A percentile compares a stretch with the other conserved stretches of the same genome.
Conservation (phyloP, 495 filamentous ascomycete genomes). For the Xylaria cubensis region DNA sequence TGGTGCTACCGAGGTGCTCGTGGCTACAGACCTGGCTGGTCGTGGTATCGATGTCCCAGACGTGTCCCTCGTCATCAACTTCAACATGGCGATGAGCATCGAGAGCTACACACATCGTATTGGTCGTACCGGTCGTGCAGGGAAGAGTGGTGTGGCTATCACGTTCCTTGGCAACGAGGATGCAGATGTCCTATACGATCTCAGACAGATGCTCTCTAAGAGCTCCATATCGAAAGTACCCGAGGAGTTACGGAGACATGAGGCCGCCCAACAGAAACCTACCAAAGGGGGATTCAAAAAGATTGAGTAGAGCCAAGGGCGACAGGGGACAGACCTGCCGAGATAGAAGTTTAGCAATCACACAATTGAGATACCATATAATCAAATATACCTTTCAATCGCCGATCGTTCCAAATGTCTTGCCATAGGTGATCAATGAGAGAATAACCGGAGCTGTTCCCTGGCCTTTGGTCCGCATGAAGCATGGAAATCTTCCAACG, state of each 20-base stretch:
- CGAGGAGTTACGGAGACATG: slow-evolving; percentile 91
- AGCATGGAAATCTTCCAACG: not conserved
- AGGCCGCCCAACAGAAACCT: slow-evolving; percentile 85
- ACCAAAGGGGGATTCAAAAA: slow-evolving; percentile 44
- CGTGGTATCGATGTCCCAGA: slow-evolving; percentile 98
- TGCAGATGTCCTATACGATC: slow-evolving; percentile 90
- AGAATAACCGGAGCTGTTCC: not conserved
- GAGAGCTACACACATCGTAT: slow-evolving; percentile 98
- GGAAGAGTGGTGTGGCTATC: slow-evolving; percentile 96
- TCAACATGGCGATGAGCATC: slow-evolving; percentile 96
- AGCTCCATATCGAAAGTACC: slow-evolving; percentile 88
- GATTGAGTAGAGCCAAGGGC: slow-evolving; percentile 27
- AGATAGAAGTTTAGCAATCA: slow-evolving; percentile 7
- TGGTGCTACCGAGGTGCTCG: slow-evolving; percentile 84
- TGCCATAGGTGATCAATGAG: not conserved
- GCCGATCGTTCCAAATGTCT: not conserved
- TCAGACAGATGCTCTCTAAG: slow-evolving; percentile 96
- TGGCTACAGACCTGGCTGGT: slow-evolving; percentile 95
- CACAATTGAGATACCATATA: slow-evolving; percentile 15
- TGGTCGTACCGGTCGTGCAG: slow-evolving; percentile 95
- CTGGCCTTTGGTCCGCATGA: not conserved
- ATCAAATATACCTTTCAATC: not conserved
- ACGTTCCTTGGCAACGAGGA: slow-evolving; percentile 97
- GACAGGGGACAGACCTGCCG: not conserved
- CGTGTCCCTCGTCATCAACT: slow-evolving; percentile 94